phyloP scores from a whole-genome alignment of 164 flowering plant species.

The Santalum album region DNA sequence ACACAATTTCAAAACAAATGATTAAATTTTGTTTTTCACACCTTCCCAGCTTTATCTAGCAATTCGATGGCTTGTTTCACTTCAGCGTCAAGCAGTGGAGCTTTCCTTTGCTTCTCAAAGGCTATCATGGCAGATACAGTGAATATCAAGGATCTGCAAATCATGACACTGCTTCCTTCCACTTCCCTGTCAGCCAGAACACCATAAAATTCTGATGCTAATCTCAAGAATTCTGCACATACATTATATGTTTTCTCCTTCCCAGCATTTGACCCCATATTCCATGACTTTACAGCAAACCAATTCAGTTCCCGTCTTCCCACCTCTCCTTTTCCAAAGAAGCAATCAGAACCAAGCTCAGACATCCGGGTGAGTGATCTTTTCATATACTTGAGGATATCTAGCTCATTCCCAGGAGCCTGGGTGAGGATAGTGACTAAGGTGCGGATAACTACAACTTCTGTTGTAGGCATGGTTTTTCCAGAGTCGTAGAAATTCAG shows the following conservation, averaged over 20 bases:
- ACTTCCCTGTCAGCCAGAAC: conserved; percentile 25
- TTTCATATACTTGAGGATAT: conserved; percentile 46
- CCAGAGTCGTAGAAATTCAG: conserved; percentile 52
- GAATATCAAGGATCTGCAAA: conserved; percentile 59
- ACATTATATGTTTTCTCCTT: conserved; percentile 43
- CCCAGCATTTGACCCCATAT: conserved; percentile 59
- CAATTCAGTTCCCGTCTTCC: conserved; percentile 76
- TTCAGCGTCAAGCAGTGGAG: conserved; percentile 36
- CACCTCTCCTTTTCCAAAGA: conserved; percentile 74
- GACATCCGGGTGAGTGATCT: conserved; percentile 36
- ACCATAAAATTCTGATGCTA: conserved; percentile 68
- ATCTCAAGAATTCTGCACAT: conserved; percentile 53
- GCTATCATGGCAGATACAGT: conserved; percentile 62
- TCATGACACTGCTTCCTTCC: conserved; percentile 39
- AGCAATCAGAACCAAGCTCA: conserved; percentile 53
- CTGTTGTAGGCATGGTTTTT: conserved; percentile 56
- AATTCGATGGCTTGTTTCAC: conserved; percentile 55
- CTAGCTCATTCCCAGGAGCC: conserved; percentile 38
- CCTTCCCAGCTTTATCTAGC: conserved; percentile 80
- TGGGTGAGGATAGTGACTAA: conserved; percentile 49
- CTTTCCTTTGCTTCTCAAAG: conserved; percentile 42
- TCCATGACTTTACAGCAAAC: conserved; percentile 83
- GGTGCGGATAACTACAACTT: conserved; percentile 66
- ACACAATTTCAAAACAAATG: neutral
- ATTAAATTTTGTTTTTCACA: conserved; percentile 9